Base-by-base conservation (phyloP, 768 basidiomycete species). In the Russula sp. region DNA sequence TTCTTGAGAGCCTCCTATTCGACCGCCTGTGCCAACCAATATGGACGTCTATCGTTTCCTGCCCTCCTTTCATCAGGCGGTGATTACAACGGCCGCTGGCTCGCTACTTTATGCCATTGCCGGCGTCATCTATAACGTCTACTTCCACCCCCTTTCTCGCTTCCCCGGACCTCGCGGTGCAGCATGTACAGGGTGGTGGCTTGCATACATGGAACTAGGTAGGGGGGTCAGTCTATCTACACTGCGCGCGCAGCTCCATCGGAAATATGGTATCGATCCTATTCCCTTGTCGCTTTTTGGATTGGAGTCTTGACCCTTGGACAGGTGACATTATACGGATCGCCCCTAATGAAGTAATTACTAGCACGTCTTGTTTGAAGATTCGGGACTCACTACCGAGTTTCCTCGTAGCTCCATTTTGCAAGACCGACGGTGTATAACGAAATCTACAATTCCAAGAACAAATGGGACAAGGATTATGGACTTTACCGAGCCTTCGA, bases 391-490 rank as follows among this genome's bases (percentile, higher is more conserved):
- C 7, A 36, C 28, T 20, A 18, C 24, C 10, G 10, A n/a, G 10
- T 11, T 34, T 22, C 30, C 20, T 28, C 22, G 20, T 24, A 65
- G 64, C 60, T 65, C 11, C 64, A 65, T 28, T 65, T 65, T 36
- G 5, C 64, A 8, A 40, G 49, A 36, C 63, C 59, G 9, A 34
- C 28, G 5, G 63, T 24, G 7, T 64, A 61, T 38, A 50, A 64
- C 22, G 63, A 65, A 20, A 65, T 65, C 3, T 65, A 65, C 48
- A 62, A 44, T 26, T 30, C 11, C 1, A 59, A 65, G 34, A 65
- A 65, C 48, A 73, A 70, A 42, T 75, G 79, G 63, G 72, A 73
- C 30, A 81, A 81, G 63, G 79, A 80, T n/a, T 67, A 74, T 24
- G 44, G 50, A 7, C 75, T 77, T 54, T 80, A 80, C 61, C 59